Conservation (phyloP, 805 yeast species). For the Kazachstania kunashirensis region DNA sequence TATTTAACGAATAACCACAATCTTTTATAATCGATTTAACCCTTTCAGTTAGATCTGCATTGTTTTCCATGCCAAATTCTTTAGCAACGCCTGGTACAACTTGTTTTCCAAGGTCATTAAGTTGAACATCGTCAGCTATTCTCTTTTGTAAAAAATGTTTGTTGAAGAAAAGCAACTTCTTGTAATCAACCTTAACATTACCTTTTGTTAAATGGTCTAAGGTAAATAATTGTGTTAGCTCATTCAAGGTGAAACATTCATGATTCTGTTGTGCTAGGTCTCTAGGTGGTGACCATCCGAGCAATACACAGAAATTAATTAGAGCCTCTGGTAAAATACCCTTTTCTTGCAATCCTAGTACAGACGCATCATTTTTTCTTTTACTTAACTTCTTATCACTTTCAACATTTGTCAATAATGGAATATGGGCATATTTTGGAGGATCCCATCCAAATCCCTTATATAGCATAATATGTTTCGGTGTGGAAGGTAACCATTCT, state of each 20-base stretch:
- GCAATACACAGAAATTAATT: conserved; percentile 74
- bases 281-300: conserved; percentile 90
- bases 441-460: conserved; percentile 76
- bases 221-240: conserved; percentile 48
- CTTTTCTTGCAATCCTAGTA: conserved; percentile 43
- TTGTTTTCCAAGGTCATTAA: conserved; percentile 32
- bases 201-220: conserved; percentile 79
- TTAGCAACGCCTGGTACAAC: conserved; percentile 15
- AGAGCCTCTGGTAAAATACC: conserved; percentile 84
- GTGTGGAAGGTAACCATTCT: conserved; percentile 95
- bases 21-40: conserved; percentile 34
- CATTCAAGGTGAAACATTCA: conserved; percentile 44
- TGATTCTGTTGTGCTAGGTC: conserved; percentile 38
- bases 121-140: conserved; percentile 31
- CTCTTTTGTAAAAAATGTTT: conserved; percentile 49
- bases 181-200: conserved; percentile 80
- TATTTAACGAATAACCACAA: conserved; percentile 42
- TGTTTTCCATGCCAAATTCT: conserved; percentile 7
- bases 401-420: conserved; percentile 61
- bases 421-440: conserved; percentile 83
- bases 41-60: conserved; percentile 21
- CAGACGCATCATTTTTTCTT: conserved; percentile 73
- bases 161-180: conserved; percentile 69
- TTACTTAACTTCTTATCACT: conserved; percentile 74
- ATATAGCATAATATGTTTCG: conserved; percentile 84